Evolutionary conservation across 2,329 filamentous ascomycete genomes (phyloP).

Genomic region (Epichloe gansuensis): DNA sequence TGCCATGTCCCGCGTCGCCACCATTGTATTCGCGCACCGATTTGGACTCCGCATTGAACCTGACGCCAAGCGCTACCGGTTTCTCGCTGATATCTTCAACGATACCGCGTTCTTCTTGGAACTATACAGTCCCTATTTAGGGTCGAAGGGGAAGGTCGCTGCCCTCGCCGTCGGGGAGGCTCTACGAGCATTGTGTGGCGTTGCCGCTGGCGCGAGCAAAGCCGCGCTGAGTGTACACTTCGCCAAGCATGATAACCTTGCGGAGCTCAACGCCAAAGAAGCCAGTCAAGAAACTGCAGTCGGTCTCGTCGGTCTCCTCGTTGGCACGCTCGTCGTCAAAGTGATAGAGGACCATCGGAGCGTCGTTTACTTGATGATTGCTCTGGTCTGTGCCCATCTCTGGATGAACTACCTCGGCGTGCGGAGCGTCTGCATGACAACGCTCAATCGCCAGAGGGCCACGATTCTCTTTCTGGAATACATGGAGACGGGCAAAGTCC

Average conservation of each 20-base stretch:
- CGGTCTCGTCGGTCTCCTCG: constrained; percentile 74
- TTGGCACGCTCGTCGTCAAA: constrained; percentile 70
- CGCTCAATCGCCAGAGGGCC: constrained; percentile 75
- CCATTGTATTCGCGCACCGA: constrained; percentile 73
- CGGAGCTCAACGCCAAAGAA: constrained; percentile 89
- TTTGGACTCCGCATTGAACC: constrained; percentile 75
- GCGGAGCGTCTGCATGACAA: constrained; percentile 67
- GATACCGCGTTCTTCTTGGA: constrained; percentile 79
- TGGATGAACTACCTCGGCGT: constrained; percentile 81
- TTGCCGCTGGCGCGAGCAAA: constrained; percentile 81
- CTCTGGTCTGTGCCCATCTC: constrained; percentile 64
- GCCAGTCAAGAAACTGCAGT: constrained; percentile 92
- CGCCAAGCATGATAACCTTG: constrained; percentile 72
- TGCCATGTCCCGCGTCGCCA: constrained; percentile 66
- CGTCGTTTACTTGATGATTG: constrained; percentile 61
- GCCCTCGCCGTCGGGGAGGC: constrained; percentile 38
- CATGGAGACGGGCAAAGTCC: constrained; percentile 34
- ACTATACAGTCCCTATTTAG: constrained; percentile 63
- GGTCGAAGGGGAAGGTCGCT: constrained; percentile 35
- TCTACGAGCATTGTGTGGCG: constrained; percentile 60
- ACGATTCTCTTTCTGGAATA: constrained; percentile 59
- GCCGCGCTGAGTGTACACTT: constrained; percentile 88
- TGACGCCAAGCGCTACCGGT: constrained; percentile 81
- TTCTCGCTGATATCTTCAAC: constrained; percentile 80
- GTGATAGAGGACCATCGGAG: constrained; percentile 54